Percentiles rank a stretch among this genome's conserved stretches.
Conservation (phyloP, 1,284 basidiomycete species). For the Thelephora terrestris region DNA sequence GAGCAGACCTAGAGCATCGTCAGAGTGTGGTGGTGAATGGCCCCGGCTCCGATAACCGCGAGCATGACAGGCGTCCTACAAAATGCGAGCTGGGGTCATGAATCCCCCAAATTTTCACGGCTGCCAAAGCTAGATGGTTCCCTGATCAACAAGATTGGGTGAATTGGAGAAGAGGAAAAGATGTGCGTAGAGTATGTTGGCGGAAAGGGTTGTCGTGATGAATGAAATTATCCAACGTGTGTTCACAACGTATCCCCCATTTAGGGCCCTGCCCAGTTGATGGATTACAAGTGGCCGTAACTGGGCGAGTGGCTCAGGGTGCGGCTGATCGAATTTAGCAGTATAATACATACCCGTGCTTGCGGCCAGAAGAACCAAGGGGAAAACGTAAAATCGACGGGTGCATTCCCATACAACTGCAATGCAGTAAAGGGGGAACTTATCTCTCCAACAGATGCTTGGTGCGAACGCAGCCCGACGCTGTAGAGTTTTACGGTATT, state of each 20-base stretch:
- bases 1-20: conserved; percentile 25
- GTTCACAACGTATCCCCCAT: conserved; percentile 17
- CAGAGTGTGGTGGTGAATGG: conserved; percentile 28
- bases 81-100: conserved; percentile 17
- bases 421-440: neutral
- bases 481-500: neutral
- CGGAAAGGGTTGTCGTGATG: conserved; percentile 26
- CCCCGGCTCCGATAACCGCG: conserved; percentile 32
- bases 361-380: conserved; percentile 7
- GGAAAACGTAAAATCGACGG: conserved; percentile 6
- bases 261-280: conserved; percentile 8
- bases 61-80: conserved; percentile 19
- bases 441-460: neutral
- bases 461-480: neutral
- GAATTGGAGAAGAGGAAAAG: neutral
- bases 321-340: neutral
- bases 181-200: conserved; percentile 28
- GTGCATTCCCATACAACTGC: neutral
- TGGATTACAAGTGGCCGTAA: conserved; percentile 8
- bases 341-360: conserved; percentile 6
- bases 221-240: conserved; percentile 26
- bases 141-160: neutral
- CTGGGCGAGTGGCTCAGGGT: conserved; percentile 1
- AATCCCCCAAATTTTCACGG: conserved; percentile 26
- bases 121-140: conserved; percentile 21